Evolutionary conservation across 2,329 filamentous ascomycete genomes (phyloP), one percentile per base, ranked within the genome.

Genomic region (Zasmidium angulare): DNA sequence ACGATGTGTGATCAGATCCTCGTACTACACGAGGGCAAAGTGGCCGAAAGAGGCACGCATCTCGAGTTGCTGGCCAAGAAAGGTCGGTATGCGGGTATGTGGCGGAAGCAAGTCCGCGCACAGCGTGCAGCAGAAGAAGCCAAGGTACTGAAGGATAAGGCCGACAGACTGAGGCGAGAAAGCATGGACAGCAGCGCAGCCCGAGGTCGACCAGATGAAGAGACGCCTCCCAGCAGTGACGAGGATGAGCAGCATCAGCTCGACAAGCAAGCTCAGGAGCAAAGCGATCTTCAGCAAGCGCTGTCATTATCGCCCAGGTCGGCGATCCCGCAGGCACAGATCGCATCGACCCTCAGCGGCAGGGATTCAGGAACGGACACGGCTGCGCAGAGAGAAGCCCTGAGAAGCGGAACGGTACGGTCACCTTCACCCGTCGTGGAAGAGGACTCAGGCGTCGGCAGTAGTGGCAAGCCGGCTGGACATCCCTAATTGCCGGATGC

Each of bases 1-100:
- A 81, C 78, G 23, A 78, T 79, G 65, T 82, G 82, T 46, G 82
- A 84, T 58, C 81, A 84, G 62, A 84, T 84, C 52, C 74, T 84
- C 7, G 82, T 84, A 4, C 72, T 84, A 51, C 78, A 83, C 63
- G 78, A 81, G 63, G 82, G 82, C 55, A 74, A 74, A 58, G 81
- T 82, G 0, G 75, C 78, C 11, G 82, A 84, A 66, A 74, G 77
- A 23, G 82, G 82, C 19, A 80, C 76, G 1, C 82, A 84, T 58
- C 72, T 79, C 17, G 79, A 83, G 58, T 72, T 84, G 19, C 74
- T 83, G 20, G 77, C 76, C 19, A 69, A 73, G 61, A 78, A 76
- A 57, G 77, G 77, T 12, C 74, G 77, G 24, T 82, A 82, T 60
- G 75, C 78, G 4, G 74, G 70, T 55, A 82, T 82, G 80, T 82